Evolutionary conservation across 805 yeast species (phyloP), one percentile per base, ranked within the genome.

Genomic region (Phaffomyces thermotolerans): DNA sequence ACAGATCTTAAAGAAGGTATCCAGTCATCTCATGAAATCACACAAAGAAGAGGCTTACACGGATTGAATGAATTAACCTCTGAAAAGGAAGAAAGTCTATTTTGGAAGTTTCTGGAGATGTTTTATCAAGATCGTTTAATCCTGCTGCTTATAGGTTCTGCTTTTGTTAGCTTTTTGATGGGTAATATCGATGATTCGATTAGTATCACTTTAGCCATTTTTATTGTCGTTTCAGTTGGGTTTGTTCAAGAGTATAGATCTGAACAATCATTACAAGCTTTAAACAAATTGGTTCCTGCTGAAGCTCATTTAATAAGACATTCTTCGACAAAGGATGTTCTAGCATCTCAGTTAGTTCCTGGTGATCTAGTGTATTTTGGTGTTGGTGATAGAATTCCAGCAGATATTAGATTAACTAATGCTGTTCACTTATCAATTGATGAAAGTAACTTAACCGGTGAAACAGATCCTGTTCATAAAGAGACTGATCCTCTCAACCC

Each of bases 121-220:
- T 93, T 93, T 58, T 81, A 86, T 56, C 90, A 85, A 53, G 96
- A 93, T 65, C 97, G 96, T 22, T 72, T 93, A 66, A 91, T 93
- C 52, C 68, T 93, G 52, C 68, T 93, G 46, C 72, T 93, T 55
- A 85, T 90, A 34, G 97, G 93, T 0, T 88, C 97, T 1, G 97
- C 99, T 0, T 76, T 75, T 2, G 72, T 93, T 31, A 81, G 95
- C 49, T 85, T 91, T 52, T 64, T 86, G 54, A 87, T 93, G 95
- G 96, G 96, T n/a, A 93, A 93, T 65, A 78, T 79, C 29, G 97
- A 93, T 60, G 99, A 93, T 63, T 95, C 98, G 2, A 69, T 93
- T n/a, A 81, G 93, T 52, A 93, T 93, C 53, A 82, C 97, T 0
- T 69, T 90, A 50, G 99, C 99, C 4, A 87, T 93, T 40, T 55